phyloP scores from a whole-genome alignment of 2,329 filamentous ascomycete genomes.

The Nemania diffusa region DNA sequence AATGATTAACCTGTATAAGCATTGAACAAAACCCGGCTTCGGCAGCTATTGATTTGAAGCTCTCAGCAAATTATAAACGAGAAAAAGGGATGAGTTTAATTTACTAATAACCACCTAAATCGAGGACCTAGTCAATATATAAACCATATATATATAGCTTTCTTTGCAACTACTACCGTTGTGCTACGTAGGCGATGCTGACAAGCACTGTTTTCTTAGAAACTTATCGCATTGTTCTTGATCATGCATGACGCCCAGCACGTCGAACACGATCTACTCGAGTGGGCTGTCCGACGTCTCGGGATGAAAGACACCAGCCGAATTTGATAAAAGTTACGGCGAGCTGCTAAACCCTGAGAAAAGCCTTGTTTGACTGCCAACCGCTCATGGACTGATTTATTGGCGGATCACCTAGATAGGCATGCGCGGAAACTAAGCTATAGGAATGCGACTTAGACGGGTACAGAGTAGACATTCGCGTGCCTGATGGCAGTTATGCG shows the following conservation, averaged over 20 bases:
- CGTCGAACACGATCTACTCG: no score
- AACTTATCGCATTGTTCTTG: no score
- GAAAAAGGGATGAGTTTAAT: neutral
- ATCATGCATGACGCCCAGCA: no score
- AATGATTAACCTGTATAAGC: neutral
- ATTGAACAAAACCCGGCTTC: neutral
- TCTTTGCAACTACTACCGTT: no score
- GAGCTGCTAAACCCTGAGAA: conserved; percentile 14
- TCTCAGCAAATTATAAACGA: neutral
- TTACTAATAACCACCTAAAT: neutral
- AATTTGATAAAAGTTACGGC: neutral
- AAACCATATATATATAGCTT: no score
- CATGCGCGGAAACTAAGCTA: conserved; percentile 6
- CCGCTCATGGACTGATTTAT: neutral
- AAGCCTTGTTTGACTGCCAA: conserved; percentile 1
- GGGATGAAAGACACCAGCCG: neutral
- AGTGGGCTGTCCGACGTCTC: neutral
- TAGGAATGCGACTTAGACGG: conserved; percentile 19
- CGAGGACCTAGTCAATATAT: no score
- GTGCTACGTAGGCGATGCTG: no score
- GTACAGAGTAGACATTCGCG: conserved; percentile 17
- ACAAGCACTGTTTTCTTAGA: no score
- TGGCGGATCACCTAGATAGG: neutral
- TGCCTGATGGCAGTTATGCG: conserved; percentile 7
- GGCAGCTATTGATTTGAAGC: neutral